Percentiles rank a stretch among this genome's conserved stretches.
Evolutionary conservation across 352 stramenopile species (phyloP).

Genomic region (Blastocystis hominis): DNA sequence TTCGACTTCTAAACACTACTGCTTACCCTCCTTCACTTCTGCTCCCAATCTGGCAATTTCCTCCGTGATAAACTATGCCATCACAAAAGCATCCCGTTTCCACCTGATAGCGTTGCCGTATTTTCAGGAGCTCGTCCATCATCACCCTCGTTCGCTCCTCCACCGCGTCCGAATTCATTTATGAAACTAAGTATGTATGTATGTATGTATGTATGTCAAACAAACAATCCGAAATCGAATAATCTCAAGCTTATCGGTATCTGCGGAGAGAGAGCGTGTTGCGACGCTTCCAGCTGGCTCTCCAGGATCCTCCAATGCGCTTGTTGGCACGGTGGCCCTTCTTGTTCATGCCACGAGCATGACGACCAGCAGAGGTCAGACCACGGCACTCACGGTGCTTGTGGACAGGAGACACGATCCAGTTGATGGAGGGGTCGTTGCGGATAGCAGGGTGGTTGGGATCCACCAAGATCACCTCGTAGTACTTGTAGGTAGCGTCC

Average conservation of each 20-base stretch:
- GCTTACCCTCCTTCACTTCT: not conserved
- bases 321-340: slow-evolving; percentile 96
- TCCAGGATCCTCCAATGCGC: slow-evolving; percentile 88
- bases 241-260: slow-evolving; percentile 80
- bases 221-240: slow-evolving; percentile 8
- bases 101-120: not conserved
- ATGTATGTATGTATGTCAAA: not conserved
- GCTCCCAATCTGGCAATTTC: not conserved
- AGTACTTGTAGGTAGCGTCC: slow-evolving; percentile 99
- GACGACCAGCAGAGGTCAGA: slow-evolving; percentile 90
- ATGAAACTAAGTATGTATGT: too few species aligned
- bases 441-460: slow-evolving; percentile 91
- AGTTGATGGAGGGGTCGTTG: slow-evolving; percentile 97
- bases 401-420: slow-evolving; percentile 95
- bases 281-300: slow-evolving; percentile 91
- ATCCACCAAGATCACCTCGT: slow-evolving; percentile 98
- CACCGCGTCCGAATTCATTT: not conserved
- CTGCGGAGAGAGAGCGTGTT: slow-evolving; percentile 93
- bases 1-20: not conserved
- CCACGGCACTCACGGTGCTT: slow-evolving; percentile 97
- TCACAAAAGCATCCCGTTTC: not conserved
- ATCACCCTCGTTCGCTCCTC: not conserved
- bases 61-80: not conserved
- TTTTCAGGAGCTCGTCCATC: not conserved
- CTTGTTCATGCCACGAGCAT: slow-evolving; percentile 90